These are phyloP conservation scores for Chlorophyllum brunneum DNA, from an alignment of 768 basidiomycete genomes.

Conservation along the genomic window DNA sequence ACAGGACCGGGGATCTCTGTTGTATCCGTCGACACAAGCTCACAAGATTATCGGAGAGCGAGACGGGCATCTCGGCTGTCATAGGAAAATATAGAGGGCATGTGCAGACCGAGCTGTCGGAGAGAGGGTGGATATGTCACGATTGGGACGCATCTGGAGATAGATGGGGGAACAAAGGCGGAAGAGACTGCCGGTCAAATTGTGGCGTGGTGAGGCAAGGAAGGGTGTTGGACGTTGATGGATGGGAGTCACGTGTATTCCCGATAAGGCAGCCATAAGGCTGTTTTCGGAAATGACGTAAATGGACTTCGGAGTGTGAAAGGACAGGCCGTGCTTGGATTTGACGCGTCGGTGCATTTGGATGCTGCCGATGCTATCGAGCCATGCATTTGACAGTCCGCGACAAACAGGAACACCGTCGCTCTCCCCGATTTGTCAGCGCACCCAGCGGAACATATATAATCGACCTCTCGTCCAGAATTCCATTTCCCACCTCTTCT, in stretches of 20 bases:
- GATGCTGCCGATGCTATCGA: constrained; percentile 13
- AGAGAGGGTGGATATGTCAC: constrained; percentile 9
- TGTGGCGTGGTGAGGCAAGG: constrained; percentile 15
- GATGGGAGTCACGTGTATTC: constrained; percentile 5
- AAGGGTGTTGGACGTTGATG: constrained; percentile 11
- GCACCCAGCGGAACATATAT: constrained; percentile 34
- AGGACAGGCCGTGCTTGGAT: constrained; percentile 17
- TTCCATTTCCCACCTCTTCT: constrained; percentile 29
- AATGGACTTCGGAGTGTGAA: constrained; percentile 23
- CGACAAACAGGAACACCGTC: constrained; percentile 20
- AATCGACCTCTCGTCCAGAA: constrained; percentile 21
- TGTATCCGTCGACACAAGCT: not conserved
- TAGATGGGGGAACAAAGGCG: constrained; percentile 9
- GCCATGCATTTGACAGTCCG: constrained; percentile 18
- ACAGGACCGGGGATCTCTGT: too few species aligned
- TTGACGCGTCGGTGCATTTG: constrained; percentile 18
- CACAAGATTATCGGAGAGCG: constrained; percentile 1
- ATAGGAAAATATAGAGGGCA: not conserved
- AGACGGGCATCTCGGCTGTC: constrained; percentile 1
- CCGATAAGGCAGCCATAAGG: constrained; percentile 25
- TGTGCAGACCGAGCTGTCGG: constrained; percentile 12
- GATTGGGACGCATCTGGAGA: constrained; percentile 13
- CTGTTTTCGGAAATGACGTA: constrained; percentile 32
- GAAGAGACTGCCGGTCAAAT: constrained; percentile 16
- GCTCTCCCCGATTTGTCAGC: constrained; percentile 36